Evolutionary conservation across 83 land plant species (phyloP), one percentile per base, ranked within the genome.

Genomic region (Isoetes engelmannii): DNA sequence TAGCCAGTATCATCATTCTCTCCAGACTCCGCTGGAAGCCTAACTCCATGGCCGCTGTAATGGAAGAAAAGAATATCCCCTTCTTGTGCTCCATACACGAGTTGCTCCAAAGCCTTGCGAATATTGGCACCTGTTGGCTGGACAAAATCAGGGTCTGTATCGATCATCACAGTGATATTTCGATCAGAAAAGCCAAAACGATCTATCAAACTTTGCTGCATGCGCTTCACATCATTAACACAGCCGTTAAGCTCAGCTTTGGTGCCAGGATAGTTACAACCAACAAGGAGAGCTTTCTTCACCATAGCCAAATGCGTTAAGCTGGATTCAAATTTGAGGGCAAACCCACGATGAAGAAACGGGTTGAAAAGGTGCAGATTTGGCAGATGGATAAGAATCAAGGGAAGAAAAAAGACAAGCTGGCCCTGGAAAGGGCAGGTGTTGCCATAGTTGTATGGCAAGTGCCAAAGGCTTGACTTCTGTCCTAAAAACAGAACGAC

Each of bases 1-100:
- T 44, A 63, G 44, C 76, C 73, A 1, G 65, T 65, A 4, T 73
- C 73, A 5, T 45, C 70, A 6, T 64, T 42, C 15, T 69, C 75
- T 49, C 73, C 69, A 45, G 70, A 49, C 45, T 65, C 67, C 0
- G 77, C 71, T 1, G 90, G 87, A 48, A 88, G 57, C 43, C 61
- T 77, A 2, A 90, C 87, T 10, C 95, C 95, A 70, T 90, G 95
- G 57, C 95, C 95, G 51, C 92, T 87, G 68, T 85, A 90, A 73
- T 90, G 95, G 72, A 90, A 87, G 61, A 81, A 88, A 9, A 90
- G 71, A 4, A 83, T 82, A 63, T 90, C 95, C 4, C 89, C 95
- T 12, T 72, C 21, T 55, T 77, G 63, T 43, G 92, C 81, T 5
- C 74, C 48, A 15, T 59, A 68, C 3, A 83, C 72, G 75, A 90